Evolutionary conservation across 2,329 filamentous ascomycete species (phyloP), one percentile per base, ranked within the genome.

Genomic region (Emmonsiellopsis sp.): DNA sequence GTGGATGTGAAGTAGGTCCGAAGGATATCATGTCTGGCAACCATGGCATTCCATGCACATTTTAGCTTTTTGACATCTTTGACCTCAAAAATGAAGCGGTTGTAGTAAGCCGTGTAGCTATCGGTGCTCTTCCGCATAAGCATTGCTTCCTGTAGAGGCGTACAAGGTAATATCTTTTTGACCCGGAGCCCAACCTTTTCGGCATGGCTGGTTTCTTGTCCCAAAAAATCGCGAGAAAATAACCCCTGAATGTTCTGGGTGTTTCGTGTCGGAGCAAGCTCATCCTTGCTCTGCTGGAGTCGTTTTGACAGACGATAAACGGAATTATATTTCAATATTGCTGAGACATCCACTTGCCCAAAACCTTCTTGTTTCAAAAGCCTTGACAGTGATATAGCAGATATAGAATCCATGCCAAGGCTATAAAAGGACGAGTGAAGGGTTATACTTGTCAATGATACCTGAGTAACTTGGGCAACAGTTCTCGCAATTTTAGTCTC

Each of bases 61-160:
- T 74, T 74, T 48, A 95, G 72, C 0, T 62, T 68, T 0, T 69
- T 59, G 0, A 79, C 55, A 36, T 82, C 68, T 4, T 68, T 69
- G 6, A 94, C 64, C 5, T 77, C 74, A 56, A 95, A 79, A 0
- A 85, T 68, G 53, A 88, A 81, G 47, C 80, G 80, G 64, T 95
- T 95, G 61, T 79, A 82, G 64, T 95, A 95, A 2, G 82, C 75
- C 1, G 70, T 69, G 9, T 71, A 66, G 1, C 68, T 68, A 2
- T 57, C 73, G 61, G 70, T 70, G 3, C 66, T 59, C 31, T 70
- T 70, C 7, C 81, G 79, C 2, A 83, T 84, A 0, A 95, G 74
- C 89, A 95, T 95, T 0, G 85, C 86, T 71, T 94, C 87, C 66
- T 96, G 91, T 0, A 96, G 72, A 0, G 90, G 87, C 1, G 89